phyloP scores from a whole-genome alignment of 257 asterid genomes.

The Capsicum chinense region DNA sequence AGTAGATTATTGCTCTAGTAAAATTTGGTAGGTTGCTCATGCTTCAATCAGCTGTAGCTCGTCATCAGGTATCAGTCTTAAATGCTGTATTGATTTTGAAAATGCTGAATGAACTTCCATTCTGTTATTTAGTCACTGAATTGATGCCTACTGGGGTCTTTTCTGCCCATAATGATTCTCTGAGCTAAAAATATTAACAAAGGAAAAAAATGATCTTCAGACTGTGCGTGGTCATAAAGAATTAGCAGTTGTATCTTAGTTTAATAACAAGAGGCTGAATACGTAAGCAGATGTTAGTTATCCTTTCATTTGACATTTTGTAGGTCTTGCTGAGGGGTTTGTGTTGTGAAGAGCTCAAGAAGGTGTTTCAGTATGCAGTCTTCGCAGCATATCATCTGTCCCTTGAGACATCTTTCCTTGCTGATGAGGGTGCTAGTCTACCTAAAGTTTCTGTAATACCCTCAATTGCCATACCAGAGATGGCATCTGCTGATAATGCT shows the following conservation, averaged over 20 bases:
- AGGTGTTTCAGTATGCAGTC: slow-evolving; percentile 79
- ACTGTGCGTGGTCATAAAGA: background rate
- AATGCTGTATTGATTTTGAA: slow-evolving; percentile 15
- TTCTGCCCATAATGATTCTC: background rate
- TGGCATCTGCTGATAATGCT: slow-evolving; percentile 39
- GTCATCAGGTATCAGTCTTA: background rate
- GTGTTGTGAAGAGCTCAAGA: slow-evolving; percentile 71
- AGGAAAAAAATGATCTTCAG: background rate
- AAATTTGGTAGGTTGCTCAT: background rate
- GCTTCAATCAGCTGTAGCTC: slow-evolving; percentile 19
- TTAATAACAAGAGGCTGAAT: slow-evolving; percentile 2
- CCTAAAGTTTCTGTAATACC: slow-evolving; percentile 53
- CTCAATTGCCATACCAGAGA: slow-evolving; percentile 31
- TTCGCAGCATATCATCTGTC: slow-evolving; percentile 96
- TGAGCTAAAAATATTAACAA: background rate
- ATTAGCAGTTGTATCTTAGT: slow-evolving; percentile 5
- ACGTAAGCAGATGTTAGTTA: slow-evolving; percentile 17
- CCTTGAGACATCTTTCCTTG: slow-evolving; percentile 87
- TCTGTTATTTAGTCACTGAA: background rate
- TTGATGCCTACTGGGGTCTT: background rate
- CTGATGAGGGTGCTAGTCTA: slow-evolving; percentile 93
- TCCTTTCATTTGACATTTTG: slow-evolving; percentile 33
- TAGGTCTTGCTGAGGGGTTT: slow-evolving; percentile 89
- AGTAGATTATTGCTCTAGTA: background rate
- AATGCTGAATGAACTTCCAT: background rate